Conservation (phyloP, 164 flowering plant genomes). For the Kingdonia uniflora region DNA sequence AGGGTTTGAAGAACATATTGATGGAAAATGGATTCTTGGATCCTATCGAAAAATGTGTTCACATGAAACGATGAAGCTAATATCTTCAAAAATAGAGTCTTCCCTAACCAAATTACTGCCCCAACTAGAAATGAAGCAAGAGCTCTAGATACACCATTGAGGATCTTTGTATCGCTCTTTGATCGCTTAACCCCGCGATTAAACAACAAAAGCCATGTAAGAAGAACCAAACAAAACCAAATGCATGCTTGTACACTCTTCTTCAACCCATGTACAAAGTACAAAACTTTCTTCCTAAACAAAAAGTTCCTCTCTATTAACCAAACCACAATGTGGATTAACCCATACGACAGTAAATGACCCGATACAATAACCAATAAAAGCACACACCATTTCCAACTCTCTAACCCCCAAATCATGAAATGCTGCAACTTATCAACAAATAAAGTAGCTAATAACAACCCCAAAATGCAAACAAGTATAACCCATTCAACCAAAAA, state of each 20-base stretch:
- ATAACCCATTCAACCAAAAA: constrained; percentile 34
- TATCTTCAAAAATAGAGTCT: constrained; percentile 50
- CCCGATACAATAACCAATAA: constrained; percentile 60
- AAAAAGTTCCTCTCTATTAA: constrained; percentile 61
- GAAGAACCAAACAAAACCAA: constrained; percentile 57
- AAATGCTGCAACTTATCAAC: constrained; percentile 20
- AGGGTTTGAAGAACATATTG: too few species aligned
- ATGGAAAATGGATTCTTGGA: constrained; percentile 69
- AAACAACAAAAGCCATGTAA: constrained; percentile 58
- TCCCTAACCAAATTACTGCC: constrained; percentile 56
- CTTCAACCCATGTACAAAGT: constrained; percentile 61
- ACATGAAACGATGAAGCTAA: too few species aligned
- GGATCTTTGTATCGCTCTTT: constrained; percentile 13
- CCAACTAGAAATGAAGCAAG: constrained; percentile 49
- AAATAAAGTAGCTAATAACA: constrained; percentile 40
- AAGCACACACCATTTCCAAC: constrained; percentile 79
- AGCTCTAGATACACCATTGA: constrained; percentile 43
- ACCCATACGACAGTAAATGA: constrained; percentile 52
- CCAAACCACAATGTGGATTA: constrained; percentile 38
- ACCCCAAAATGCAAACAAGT: constrained; percentile 26
- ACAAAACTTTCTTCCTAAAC: constrained; percentile 59
- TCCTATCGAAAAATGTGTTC: constrained; percentile 81
- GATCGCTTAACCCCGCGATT: constrained; percentile 41
- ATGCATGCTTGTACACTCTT: constrained; percentile 48
- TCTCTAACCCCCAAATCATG: constrained; percentile 42